Evolutionary conservation across 1,284 basidiomycete species (phyloP), one percentile per base, ranked within the genome.

Genomic region (Farysia itapuensis): DNA sequence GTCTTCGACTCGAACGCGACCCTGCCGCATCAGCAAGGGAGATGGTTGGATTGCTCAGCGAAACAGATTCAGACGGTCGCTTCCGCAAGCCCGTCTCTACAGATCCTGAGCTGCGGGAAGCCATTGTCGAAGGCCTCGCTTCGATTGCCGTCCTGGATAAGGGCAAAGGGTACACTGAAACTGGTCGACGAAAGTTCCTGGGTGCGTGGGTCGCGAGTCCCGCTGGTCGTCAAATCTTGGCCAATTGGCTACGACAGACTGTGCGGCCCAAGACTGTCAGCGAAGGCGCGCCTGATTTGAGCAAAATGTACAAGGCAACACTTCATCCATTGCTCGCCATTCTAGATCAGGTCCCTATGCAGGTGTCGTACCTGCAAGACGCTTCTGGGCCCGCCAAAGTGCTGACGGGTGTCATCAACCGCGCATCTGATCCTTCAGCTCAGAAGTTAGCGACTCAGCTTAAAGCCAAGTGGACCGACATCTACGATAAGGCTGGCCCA

Each of bases 351-450:
- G 49, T 59, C 7, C 51, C 58, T 1, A 64, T 70, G 35, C 38
- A 43, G 34, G 39, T 37, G 5, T 60, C 47, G 1, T 64, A 70
- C 26, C 59, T 70, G 22, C 54, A 42, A 22, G 67, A 70, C 31
- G 64, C 67, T 25, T 58, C 64, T 20, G 54, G 49, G 1, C 45
- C 67, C 3, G 67, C 61, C 5, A 65, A 65, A 25, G 43, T 60
- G 13, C 63, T 70, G 25, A 57, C 57, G 3, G 67, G 57, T 6
- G 61, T 50, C 5, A 48, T 48, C 6, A 37, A 50, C 2, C 64
- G 67, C 12, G 50, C 58, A 2, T 44, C 39, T 6, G 56, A 47
- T 11, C 41, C 45, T 4, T 25, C 36, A 5, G 64, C 61, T 11
- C 50, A 48, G 8, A 42, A 43, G 25, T 20, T 57, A 5, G 64